Conservation (phyloP, 495 filamentous ascomycete genomes). For the Symbiotaphrina buchneri region DNA sequence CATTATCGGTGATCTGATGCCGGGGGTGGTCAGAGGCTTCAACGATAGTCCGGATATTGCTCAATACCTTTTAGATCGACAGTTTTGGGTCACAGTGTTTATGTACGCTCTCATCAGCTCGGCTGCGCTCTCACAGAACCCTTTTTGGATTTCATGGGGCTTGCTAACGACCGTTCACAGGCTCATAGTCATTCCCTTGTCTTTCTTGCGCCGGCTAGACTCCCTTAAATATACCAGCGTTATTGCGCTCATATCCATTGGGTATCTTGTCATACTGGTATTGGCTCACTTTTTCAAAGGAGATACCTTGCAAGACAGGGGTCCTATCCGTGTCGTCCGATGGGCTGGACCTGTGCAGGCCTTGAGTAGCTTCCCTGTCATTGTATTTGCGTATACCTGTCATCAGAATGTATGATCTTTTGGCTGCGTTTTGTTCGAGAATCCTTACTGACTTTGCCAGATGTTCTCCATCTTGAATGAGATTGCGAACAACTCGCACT, state of each 20-base stretch:
- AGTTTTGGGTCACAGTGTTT: slow-evolving; percentile 97
- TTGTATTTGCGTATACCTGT: slow-evolving; percentile 96
- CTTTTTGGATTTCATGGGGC: background rate
- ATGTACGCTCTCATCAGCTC: slow-evolving; percentile 30
- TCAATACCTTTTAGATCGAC: slow-evolving; percentile 61
- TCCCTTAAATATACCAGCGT: slow-evolving; percentile 95
- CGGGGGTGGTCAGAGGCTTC: slow-evolving; percentile 68
- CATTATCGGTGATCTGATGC: slow-evolving; percentile 97
- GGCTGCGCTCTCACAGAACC: background rate
- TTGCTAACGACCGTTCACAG: slow-evolving; percentile 15
- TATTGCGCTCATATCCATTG: slow-evolving; percentile 77
- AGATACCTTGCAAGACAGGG: slow-evolving; percentile 50
- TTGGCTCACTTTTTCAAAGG: slow-evolving; percentile 69
- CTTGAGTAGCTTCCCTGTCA: slow-evolving; percentile 74
- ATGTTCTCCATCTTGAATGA: slow-evolving; percentile 99
- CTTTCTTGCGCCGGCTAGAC: slow-evolving; percentile 74
- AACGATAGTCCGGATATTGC: slow-evolving; percentile 32
- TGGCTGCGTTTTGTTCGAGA: no score
- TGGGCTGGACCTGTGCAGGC: slow-evolving; percentile 62
- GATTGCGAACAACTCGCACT: slow-evolving; percentile 65
- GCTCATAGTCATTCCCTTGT: slow-evolving; percentile 83
- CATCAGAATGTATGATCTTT: slow-evolving; percentile 64
- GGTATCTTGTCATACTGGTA: slow-evolving; percentile 77
- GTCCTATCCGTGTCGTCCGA: slow-evolving; percentile 44
- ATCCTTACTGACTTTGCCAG: slow-evolving; percentile 16